Conservation (phyloP, 306 rosid species). For the Cucumis cinereus region DNA sequence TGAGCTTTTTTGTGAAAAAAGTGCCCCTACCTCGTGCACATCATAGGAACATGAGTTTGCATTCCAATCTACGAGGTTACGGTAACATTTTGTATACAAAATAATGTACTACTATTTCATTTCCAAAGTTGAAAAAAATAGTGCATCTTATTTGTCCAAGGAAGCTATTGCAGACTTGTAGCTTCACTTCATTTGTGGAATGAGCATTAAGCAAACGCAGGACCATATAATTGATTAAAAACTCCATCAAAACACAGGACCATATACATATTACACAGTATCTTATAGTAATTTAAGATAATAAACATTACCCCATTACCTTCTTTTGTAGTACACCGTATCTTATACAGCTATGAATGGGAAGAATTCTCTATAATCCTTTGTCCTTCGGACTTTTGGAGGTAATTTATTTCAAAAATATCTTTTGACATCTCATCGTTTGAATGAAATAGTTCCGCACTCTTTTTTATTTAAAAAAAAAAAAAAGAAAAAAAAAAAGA, state of each 20-base stretch:
- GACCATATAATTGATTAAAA: not conserved
- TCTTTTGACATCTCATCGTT: not conserved
- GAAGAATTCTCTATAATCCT: not conserved
- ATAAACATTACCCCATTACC: no score
- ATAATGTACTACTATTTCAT: not conserved
- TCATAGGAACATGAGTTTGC: not conserved
- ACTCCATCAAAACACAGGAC: not conserved
- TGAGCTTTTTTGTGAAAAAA: slow-evolving; percentile 26
- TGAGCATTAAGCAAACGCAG: not conserved
- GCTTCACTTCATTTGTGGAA: not conserved
- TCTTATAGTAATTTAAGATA: no score
- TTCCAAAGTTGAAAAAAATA: not conserved
- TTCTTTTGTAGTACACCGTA: not conserved
- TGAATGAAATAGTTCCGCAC: not conserved
- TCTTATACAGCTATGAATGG: not conserved
- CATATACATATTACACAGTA: no score
- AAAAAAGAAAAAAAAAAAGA: not conserved
- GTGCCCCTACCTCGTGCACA: slow-evolving; percentile 1
- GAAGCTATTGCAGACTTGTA: not conserved
- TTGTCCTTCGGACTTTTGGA: not conserved
- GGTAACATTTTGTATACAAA: not conserved
- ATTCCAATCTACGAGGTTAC: not conserved
- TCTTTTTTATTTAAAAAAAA: not conserved
- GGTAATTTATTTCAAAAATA: not conserved
- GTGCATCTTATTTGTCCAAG: not conserved